Percentiles rank a stretch among this genome's conserved stretches.
Evolutionary conservation across 2,329 filamentous ascomycete species (phyloP).

Genomic region (Trichoderma gracile): DNA sequence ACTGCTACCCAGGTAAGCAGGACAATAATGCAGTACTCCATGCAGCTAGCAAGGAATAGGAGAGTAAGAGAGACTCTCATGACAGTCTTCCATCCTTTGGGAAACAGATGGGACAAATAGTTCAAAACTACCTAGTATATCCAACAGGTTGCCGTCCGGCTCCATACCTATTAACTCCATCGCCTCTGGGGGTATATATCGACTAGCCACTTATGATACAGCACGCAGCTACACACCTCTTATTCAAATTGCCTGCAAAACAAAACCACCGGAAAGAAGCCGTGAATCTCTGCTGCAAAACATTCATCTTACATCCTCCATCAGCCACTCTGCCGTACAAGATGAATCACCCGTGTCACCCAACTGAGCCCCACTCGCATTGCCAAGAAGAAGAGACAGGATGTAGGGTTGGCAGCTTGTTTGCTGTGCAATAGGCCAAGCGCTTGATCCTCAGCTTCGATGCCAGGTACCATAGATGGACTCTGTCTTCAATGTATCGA

Average conservation of each 20-base stretch:
- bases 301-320: neutral
- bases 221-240: neutral
- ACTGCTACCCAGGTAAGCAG: too few species aligned
- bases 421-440: neutral
- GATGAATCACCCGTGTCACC: neutral
- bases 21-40: too few species aligned
- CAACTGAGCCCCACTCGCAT: neutral
- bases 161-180: conserved; percentile 3
- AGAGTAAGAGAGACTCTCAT: too few species aligned
- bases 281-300: neutral
- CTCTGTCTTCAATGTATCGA: neutral
- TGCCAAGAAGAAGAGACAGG: neutral
- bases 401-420: neutral
- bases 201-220: conserved; percentile 13
- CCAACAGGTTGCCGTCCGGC: neutral
- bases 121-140: neutral
- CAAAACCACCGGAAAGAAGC: neutral
- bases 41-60: too few species aligned
- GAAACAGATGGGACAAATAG: neutral
- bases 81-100: neutral
- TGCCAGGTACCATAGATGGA: neutral
- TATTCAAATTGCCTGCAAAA: neutral
- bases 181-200: conserved; percentile 18
- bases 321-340: neutral
- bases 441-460: neutral